phyloP scores from a whole-genome alignment of 192 early-diverging fungal genomes.

The Gamsiella multidivaricata region DNA sequence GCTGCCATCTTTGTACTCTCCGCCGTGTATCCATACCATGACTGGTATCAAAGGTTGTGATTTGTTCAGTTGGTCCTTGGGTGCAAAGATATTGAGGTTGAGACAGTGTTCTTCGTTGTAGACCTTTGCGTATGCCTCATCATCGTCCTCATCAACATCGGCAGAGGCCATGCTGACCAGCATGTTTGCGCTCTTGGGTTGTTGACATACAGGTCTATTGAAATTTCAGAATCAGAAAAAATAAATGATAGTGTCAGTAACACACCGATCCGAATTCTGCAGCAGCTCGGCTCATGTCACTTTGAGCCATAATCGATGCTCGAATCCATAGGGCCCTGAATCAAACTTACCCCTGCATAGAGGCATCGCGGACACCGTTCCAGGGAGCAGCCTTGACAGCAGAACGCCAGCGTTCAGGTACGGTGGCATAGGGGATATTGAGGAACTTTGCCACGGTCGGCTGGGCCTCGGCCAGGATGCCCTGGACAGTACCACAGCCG shows the following conservation, averaged over 20 bases:
- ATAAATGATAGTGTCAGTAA: neutral
- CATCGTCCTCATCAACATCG: conserved; percentile 23
- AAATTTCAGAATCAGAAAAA: neutral
- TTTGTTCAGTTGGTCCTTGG: conserved; percentile 13
- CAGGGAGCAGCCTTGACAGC: conserved; percentile 31
- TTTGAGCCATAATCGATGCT: neutral
- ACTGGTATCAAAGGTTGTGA: conserved; percentile 32
- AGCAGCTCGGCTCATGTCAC: neutral
- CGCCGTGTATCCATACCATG: conserved; percentile 51
- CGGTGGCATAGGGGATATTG: conserved; percentile 51
- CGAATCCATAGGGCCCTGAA: neutral
- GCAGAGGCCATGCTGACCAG: conserved; percentile 18
- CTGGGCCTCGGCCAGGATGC: conserved; percentile 14
- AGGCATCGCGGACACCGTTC: conserved; percentile 38
- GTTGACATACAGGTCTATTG: conserved; percentile 31
- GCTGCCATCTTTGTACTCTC: conserved; percentile 28
- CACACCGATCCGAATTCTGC: neutral
- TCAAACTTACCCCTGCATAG: conserved; percentile 18
- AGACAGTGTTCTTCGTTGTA: conserved; percentile 57
- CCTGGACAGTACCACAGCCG: conserved; percentile 24
- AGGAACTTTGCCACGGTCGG: conserved; percentile 36
- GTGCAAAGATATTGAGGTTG: conserved; percentile 59
- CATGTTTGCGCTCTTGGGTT: conserved; percentile 19
- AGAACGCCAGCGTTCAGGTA: conserved; percentile 44
- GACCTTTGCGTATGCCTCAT: conserved; percentile 22